phyloP scores from a whole-genome alignment of 352 stramenopile species.

The Pythium pyrilobum region DNA sequence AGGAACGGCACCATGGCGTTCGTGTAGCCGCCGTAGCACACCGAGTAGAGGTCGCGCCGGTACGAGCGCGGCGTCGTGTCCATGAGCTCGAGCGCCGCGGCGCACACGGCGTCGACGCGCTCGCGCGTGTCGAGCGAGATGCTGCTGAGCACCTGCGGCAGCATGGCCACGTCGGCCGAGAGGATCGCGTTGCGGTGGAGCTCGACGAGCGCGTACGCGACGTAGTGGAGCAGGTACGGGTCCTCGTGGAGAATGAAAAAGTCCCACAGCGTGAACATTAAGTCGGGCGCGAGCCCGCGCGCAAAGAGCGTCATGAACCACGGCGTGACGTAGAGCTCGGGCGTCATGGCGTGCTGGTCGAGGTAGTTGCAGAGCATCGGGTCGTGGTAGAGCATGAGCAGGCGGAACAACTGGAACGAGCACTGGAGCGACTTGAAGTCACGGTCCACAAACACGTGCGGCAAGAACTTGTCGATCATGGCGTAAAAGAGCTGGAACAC shows the following conservation, averaged over 20 bases:
- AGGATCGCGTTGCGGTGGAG: conserved; percentile 58
- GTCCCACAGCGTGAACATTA: conserved; percentile 88
- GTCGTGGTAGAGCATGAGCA: conserved; percentile 91
- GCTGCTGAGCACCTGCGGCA: conserved; percentile 76
- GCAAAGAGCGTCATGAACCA: conserved; percentile 95
- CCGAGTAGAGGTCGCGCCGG: conserved; percentile 72
- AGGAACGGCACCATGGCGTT: conserved; percentile 65
- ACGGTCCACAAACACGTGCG: conserved; percentile 84
- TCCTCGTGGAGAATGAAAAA: conserved; percentile 89
- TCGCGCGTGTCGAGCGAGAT: conserved; percentile 57
- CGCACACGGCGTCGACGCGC: conserved; percentile 58
- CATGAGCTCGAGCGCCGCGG: conserved; percentile 42
- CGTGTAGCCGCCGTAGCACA: conserved; percentile 75
- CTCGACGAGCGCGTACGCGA: conserved; percentile 79
- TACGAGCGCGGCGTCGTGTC: conserved; percentile 72
- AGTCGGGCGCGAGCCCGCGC: conserved; percentile 57
- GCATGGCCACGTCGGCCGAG: conserved; percentile 57
- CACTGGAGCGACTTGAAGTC: conserved; percentile 91
- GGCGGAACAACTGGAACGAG: conserved; percentile 88
- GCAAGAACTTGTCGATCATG: conserved; percentile 85
- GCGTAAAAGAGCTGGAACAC: conserved; percentile 89
- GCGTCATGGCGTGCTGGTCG: conserved; percentile 89
- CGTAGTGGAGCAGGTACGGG: conserved; percentile 86
- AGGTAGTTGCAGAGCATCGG: conserved; percentile 83
- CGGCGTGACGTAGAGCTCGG: conserved; percentile 91